Evolutionary conservation across 768 basidiomycete genomes (phyloP).

Genomic region (Suillus subaureus): DNA sequence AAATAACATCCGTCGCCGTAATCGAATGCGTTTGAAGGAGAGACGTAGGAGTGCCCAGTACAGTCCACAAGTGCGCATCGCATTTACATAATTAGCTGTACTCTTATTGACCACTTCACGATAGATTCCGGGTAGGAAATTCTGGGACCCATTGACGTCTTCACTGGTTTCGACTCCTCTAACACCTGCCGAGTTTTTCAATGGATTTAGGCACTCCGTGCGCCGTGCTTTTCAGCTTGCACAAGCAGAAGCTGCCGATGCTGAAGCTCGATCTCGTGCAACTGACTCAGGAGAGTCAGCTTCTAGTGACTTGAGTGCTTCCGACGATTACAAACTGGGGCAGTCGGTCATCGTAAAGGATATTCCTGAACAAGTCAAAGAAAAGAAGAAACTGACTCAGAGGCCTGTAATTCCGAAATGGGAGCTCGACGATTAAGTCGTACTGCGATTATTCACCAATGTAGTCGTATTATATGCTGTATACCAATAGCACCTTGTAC

Average conservation of each 20-base stretch:
- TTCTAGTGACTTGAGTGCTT: not conserved
- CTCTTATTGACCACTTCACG: not conserved
- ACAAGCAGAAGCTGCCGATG: not conserved
- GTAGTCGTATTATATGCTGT: not conserved
- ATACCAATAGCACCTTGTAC: no score
- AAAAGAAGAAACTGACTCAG: conserved; percentile 28
- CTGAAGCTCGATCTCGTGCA: not conserved
- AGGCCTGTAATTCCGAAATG: conserved; percentile 27
- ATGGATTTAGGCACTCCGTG: not conserved
- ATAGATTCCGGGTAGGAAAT: not conserved
- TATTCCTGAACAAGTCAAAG: not conserved
- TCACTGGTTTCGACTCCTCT: not conserved
- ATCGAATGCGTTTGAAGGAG: conserved; percentile 26
- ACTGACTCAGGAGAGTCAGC: not conserved
- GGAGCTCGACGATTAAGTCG: conserved; percentile 15
- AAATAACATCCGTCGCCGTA: conserved; percentile 1
- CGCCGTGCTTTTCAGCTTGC: not conserved
- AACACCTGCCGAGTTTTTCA: not conserved
- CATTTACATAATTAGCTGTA: not conserved
- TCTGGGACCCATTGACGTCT: not conserved
- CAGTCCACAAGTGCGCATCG: not conserved
- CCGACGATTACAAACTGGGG: not conserved
- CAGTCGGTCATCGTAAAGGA: not conserved
- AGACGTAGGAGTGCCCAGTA: not conserved
- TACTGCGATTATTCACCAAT: not conserved